Conservation (phyloP, 2,329 filamentous ascomycete species). For the Dryadomyces quercus-mongolicae region DNA sequence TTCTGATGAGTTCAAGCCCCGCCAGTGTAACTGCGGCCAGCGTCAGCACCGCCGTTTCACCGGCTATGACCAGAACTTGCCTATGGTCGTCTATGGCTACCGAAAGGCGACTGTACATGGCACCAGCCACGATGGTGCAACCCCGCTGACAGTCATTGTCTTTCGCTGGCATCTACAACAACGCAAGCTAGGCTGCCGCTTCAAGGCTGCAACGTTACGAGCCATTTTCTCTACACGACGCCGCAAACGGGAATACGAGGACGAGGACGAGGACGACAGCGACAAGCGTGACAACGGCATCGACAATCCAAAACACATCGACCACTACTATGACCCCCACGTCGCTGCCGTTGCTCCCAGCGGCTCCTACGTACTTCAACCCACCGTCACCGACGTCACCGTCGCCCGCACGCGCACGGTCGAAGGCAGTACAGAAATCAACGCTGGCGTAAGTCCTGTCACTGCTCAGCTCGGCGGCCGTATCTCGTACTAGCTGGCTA, state of each 20-base stretch:
- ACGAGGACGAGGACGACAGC: background rate
- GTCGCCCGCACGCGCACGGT: background rate
- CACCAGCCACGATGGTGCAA: background rate
- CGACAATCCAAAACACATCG: background rate
- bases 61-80: background rate
- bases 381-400: background rate
- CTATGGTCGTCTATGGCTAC: background rate
- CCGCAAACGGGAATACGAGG: background rate
- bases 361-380: background rate
- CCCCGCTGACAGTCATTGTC: background rate
- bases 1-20: background rate
- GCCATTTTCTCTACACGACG: background rate
- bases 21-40: background rate
- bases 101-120: background rate
- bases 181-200: background rate
- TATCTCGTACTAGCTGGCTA: background rate
- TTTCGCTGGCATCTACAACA: background rate
- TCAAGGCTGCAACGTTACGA: background rate
- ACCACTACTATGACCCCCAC: constrained; percentile 1
- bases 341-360: background rate
- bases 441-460: background rate
- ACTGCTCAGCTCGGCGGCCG: background rate
- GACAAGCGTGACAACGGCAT: background rate
- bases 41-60: constrained; percentile 1
- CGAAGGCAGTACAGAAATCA: background rate